phyloP scores from a whole-genome alignment of 345 rosid genomes.

The Eucalyptus tenuipes region DNA sequence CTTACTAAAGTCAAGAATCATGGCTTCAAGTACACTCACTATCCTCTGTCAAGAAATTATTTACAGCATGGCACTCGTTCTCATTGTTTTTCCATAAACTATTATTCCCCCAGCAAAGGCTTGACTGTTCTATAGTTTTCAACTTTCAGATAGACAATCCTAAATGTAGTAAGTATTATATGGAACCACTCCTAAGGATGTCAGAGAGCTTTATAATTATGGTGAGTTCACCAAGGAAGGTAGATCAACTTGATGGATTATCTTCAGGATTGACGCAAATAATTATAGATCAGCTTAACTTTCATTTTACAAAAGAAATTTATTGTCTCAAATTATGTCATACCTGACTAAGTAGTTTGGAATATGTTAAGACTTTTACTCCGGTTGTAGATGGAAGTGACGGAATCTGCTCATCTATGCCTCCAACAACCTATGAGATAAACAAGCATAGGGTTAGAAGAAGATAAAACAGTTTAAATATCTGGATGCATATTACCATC shows the following conservation, averaged over 20 bases:
- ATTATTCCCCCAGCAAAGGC: background rate
- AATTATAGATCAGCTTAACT: background rate
- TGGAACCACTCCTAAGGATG: background rate
- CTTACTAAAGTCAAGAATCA: background rate
- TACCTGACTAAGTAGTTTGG: constrained; percentile 81
- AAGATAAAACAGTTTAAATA: background rate
- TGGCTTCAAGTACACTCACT: background rate
- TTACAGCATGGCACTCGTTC: background rate
- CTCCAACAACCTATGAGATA: constrained; percentile 77
- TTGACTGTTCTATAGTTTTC: background rate
- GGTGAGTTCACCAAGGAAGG: background rate
- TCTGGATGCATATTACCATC: background rate
- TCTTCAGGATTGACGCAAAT: background rate
- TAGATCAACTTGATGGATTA: background rate
- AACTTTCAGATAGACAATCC: background rate
- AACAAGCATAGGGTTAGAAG: background rate
- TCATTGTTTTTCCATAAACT: background rate
- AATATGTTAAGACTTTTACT: constrained; percentile 58
- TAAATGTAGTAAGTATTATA: background rate
- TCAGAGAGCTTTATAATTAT: background rate
- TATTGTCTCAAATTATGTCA: background rate
- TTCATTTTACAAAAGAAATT: background rate
- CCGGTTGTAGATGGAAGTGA: constrained; percentile 67
- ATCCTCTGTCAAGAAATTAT: background rate
- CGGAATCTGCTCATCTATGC: constrained; percentile 69